Percentiles rank a stretch among this genome's conserved stretches.
Evolutionary conservation across 306 rosid genomes (phyloP).

Genomic region (Casuarina equisetifolia): DNA sequence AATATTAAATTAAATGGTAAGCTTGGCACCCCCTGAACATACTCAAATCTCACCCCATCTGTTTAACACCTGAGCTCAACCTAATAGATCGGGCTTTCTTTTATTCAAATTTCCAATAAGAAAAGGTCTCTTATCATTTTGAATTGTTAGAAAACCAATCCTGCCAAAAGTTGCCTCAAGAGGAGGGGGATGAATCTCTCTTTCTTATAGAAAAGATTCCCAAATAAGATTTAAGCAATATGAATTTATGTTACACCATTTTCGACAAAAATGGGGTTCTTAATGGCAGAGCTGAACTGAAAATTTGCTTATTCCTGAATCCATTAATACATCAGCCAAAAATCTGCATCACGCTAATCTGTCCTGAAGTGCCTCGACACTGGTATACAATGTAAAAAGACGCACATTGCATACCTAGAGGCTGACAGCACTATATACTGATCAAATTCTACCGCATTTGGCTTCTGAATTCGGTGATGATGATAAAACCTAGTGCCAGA

Average conservation of each 20-base stretch:
- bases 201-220: no score
- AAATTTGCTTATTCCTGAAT: neutral
- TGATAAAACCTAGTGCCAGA: neutral
- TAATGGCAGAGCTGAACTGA: neutral
- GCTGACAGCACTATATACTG: neutral
- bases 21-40: neutral
- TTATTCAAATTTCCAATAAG: neutral
- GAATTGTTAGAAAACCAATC: no score
- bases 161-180: no score
- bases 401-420: neutral
- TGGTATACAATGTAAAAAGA: neutral
- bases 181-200: no score
- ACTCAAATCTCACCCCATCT: neutral
- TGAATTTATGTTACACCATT: no score
- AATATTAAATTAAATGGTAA: neutral
- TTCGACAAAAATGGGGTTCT: neutral
- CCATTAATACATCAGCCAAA: neutral
- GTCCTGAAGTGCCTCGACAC: neutral
- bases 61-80: neutral
- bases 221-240: no score
- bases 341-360: neutral
- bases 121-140: no score
- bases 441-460: constrained; percentile 8
- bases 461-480: neutral
- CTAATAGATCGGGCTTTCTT: neutral